Percentiles rank a stretch among this genome's conserved stretches.
Evolutionary conservation across 1,139 yeast species (phyloP).

Genomic region (Yamadazyma buinensis): DNA sequence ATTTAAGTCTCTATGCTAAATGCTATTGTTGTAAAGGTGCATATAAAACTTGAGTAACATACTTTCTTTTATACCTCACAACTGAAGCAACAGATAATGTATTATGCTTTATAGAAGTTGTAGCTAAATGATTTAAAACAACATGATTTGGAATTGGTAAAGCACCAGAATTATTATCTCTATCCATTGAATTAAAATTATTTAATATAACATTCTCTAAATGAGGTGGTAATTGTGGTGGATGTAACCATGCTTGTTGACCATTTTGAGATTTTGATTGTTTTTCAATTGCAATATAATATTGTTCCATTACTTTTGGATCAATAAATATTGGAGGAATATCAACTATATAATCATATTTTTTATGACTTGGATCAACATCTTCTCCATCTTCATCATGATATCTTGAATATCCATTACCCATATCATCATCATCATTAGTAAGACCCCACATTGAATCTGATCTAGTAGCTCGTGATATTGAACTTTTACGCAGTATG

Average conservation of each 20-base stretch:
- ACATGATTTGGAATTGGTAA: slow-evolving; percentile 49
- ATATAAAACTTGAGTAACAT: slow-evolving; percentile 47
- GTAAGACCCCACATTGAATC: slow-evolving; percentile 58
- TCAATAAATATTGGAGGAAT: slow-evolving; percentile 91
- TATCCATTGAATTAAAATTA: slow-evolving; percentile 44
- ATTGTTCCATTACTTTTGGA: slow-evolving; percentile 58
- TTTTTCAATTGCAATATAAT: slow-evolving; percentile 68
- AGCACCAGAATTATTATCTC: slow-evolving; percentile 47
- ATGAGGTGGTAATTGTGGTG: slow-evolving; percentile 52
- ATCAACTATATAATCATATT: slow-evolving; percentile 52
- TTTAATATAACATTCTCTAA: slow-evolving; percentile 46
- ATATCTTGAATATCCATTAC: slow-evolving; percentile 73
- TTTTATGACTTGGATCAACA: slow-evolving; percentile 15
- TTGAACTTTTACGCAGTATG: slow-evolving; percentile 24
- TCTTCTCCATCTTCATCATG: slow-evolving; percentile 58
- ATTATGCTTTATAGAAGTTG: slow-evolving; percentile 47
- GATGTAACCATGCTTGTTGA: slow-evolving; percentile 65
- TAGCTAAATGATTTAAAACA: slow-evolving; percentile 46
- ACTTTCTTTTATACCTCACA: slow-evolving; percentile 45
- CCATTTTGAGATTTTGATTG: slow-evolving; percentile 64
- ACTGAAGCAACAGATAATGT: slow-evolving; percentile 48
- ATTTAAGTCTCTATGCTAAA: neutral
- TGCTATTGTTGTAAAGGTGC: slow-evolving; percentile 43
- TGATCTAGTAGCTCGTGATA: slow-evolving; percentile 27
- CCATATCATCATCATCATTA: slow-evolving; percentile 74